These are phyloP conservation scores for Naganishia kalamii DNA, from an alignment of 768 basidiomycete species.

Conservation along the genomic window DNA sequence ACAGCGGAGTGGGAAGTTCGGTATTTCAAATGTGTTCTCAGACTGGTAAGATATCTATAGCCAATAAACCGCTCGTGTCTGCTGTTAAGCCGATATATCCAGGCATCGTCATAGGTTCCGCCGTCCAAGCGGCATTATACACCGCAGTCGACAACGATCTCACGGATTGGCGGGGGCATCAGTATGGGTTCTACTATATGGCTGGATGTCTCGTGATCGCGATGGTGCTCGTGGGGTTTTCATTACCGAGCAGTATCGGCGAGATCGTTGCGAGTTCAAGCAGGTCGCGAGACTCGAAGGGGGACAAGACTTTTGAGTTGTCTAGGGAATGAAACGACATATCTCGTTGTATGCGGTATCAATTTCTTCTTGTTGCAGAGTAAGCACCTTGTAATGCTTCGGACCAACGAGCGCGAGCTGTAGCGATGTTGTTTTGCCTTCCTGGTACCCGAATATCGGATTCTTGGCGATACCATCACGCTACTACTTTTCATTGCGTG, in stretches of 20 bases:
- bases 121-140: slow-evolving; percentile 37
- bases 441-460: no score
- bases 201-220: not conserved
- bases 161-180: slow-evolving; percentile 32
- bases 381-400: no score
- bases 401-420: no score
- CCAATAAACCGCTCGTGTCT: no score
- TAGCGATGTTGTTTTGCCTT: no score
- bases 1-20: not conserved
- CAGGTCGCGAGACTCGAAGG: not conserved
- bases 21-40: not conserved
- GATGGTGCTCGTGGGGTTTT: not conserved
- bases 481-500: no score
- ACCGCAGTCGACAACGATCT: slow-evolving; percentile 25
- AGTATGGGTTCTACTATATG: slow-evolving; percentile 36
- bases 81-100: slow-evolving; percentile 21
- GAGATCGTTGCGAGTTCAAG: not conserved
- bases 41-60: not conserved
- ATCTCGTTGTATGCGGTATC: no score
- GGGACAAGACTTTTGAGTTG: no score
- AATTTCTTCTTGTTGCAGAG: no score
- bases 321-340: no score
- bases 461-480: no score
- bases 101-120: slow-evolving; percentile 34
- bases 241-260: not conserved